Base-by-base conservation (phyloP, 306 rosid genomes). In the Citrullus mucosospermus region DNA sequence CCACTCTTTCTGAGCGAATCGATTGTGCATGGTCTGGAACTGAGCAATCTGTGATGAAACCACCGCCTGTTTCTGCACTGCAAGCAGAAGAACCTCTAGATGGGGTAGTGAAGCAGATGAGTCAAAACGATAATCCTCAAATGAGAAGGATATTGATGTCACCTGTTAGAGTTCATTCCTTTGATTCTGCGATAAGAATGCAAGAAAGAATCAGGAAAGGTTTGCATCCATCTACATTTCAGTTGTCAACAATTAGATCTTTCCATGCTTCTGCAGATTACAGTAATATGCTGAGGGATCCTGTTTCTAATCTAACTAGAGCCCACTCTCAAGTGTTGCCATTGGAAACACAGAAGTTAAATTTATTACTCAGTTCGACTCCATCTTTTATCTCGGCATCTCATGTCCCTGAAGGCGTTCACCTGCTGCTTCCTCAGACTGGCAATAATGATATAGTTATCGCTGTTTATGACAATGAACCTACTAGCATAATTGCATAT, bases 11-110 rank as follows among this genome's bases (percentile, higher is more conserved):
- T n/a, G 98, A 91, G 85, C 88, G 89, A 84, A 96, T 96, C 82
- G 99, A 96, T 87, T 90, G 84, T 81, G 96, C 99, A 4, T 96
- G 99, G 99, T 88, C 91, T 0, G 98, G 99, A 79, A 91, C 94
- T 36, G 92, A 86, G 74, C 96, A 85, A 67, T 85, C 85, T 75
- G 56, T 76, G 7, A 68, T 46, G 76, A 88, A 87, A 51, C 80
- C 83, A 71, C 85, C 81, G 62, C 46, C 81, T 20, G 78, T 75
- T 56, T 79, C 65, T 76, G 50, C 80, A 57, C 60, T 48, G 78
- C 86, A 50, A 68, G 70, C 60, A 5, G 88, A 86, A 55, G 88
- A 80, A 81, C 55, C 71, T 67, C 88, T 79, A 78, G 81, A 58
- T 79, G 83, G 82, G 76, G 80, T 44, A 77, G 59, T 74, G 58